Base-by-base conservation (phyloP, 306 rosid species). In the Nissolia schottii region DNA sequence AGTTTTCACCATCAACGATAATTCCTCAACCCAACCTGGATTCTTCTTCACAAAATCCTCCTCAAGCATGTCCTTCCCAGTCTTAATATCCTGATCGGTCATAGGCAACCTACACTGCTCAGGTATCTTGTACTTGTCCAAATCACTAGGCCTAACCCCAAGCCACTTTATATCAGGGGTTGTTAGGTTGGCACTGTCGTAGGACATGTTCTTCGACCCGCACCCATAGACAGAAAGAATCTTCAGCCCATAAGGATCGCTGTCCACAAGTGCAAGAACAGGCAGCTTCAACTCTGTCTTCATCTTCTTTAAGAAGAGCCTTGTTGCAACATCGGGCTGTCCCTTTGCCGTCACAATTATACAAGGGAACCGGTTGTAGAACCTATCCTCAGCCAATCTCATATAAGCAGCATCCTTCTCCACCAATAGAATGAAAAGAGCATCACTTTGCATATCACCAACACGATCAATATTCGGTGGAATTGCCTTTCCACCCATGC, bases 31-130 rank as follows among this genome's bases (percentile, higher is more conserved):
- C 98, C 97, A 93, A 12, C 90, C 93, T 0, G 98, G 97, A 80
- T 93, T 93, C 84, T 93, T 93, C 81, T 93, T 93, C 34, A 90
- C 96, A 73, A 93, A 90, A 83, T 93, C 97, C 77, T 93, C 98
- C 88, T 93, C 96, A 71, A 90, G 58, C 89, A 90, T 7, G 77
- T 93, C 97, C 75, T 90, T 93, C 64, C 98, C 98, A 1, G 97
- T 93, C 89, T 93, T 93, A 22, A 93, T 89, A 90, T 93, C 98
- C 85, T 93, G 97, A 75, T 93, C 97, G 0, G 96, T 93, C 97
- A 90, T 93, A 0, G 97, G 97, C 73, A 93, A 58, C 80, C 97
- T 84, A 48, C 98, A 90, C 74, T 90, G 97, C 80, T 90, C 97
- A 1, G 96, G 98, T 55, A 93, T 90, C 78, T 84, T 90, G 72